Evolutionary conservation across 176 grass and related monocot genomes (phyloP).

Genomic region (Musa itinerans): DNA sequence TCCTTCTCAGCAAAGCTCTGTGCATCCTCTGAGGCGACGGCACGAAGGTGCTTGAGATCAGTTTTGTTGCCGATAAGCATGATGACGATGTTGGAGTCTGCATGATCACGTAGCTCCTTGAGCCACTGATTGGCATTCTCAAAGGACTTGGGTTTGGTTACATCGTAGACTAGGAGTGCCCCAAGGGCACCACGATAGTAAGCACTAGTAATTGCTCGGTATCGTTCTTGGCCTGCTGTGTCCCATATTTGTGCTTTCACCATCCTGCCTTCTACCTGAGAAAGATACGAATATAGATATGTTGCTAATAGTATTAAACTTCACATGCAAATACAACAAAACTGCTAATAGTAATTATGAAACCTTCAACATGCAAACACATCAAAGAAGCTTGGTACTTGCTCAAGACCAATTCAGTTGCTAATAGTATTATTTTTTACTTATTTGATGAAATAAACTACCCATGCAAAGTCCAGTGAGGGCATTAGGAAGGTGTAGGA

Average conservation of each 20-base stretch:
- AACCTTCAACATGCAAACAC: not conserved
- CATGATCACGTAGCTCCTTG: slow-evolving; percentile 63
- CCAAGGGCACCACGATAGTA: slow-evolving; percentile 50
- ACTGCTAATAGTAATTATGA: too few species aligned
- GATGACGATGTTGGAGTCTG: slow-evolving; percentile 67
- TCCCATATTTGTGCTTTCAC: slow-evolving; percentile 94
- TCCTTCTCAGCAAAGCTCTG: slow-evolving; percentile 70
- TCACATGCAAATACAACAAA: not conserved
- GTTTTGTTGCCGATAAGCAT: slow-evolving; percentile 81
- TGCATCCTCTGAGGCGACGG: slow-evolving; percentile 42
- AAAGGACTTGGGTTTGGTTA: slow-evolving; percentile 70
- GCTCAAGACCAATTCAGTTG: not conserved
- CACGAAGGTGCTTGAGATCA: slow-evolving; percentile 56
- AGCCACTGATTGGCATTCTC: slow-evolving; percentile 73
- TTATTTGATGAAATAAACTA: too few species aligned
- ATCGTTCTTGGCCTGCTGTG: slow-evolving; percentile 86
- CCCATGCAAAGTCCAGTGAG: not conserved
- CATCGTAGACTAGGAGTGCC: slow-evolving; percentile 73
- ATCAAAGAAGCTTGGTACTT: not conserved
- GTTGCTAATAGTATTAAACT: not conserved
- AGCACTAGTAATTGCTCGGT: slow-evolving; percentile 59
- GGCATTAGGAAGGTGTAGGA: not conserved
- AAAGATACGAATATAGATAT: not conserved
- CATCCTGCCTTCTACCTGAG: slow-evolving; percentile 64
- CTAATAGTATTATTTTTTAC: not conserved